Percentiles rank a stretch among this genome's conserved stretches.
phyloP scores from a whole-genome alignment of 345 rosid species.

The Angophora floribunda region DNA sequence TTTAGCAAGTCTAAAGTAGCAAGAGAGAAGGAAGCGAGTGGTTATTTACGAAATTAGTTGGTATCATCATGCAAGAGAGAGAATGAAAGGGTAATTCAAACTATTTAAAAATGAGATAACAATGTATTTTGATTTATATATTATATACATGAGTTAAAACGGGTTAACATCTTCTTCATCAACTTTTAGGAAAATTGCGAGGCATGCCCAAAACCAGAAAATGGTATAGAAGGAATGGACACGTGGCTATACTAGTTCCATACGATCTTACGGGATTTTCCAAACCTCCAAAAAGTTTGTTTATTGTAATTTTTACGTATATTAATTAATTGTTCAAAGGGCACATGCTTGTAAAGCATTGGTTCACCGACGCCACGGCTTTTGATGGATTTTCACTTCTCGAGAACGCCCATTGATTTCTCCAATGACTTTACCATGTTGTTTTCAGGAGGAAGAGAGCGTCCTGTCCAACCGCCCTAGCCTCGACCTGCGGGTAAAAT shows the following conservation, averaged over 20 bases:
- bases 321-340: background rate
- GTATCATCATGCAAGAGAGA: background rate
- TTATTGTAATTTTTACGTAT: background rate
- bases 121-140: background rate
- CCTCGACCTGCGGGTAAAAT: background rate
- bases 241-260: background rate
- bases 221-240: background rate
- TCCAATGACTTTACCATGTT: background rate
- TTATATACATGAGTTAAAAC: background rate
- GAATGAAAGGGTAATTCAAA: background rate
- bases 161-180: background rate
- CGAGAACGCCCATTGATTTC: background rate
- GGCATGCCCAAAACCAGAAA: background rate
- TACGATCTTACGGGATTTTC: background rate
- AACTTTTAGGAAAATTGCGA: background rate
- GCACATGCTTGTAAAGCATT: background rate
- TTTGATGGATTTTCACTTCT: background rate
- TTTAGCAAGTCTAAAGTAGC: background rate
- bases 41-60: background rate
- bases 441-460: background rate
- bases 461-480: background rate
- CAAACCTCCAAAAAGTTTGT: background rate
- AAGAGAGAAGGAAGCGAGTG: background rate
- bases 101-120: background rate
- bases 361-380: background rate